Evolutionary conservation across 1,139 yeast species (phyloP).

Genomic region (Eremothecium sinecaudum): DNA sequence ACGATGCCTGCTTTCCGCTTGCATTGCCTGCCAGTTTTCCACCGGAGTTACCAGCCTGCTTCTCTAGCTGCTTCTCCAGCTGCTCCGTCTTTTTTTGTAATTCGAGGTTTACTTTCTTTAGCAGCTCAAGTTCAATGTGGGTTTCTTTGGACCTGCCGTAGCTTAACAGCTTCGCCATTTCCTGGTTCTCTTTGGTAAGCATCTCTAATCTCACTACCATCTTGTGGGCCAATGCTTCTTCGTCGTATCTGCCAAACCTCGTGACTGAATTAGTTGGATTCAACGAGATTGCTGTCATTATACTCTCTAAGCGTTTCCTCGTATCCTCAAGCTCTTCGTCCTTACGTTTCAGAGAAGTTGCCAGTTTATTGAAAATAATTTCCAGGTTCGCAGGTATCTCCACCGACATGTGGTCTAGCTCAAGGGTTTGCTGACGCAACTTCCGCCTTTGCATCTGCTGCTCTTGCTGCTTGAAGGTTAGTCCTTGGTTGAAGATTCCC

Average conservation of each 20-base stretch:
- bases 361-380: slow-evolving; percentile 33
- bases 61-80: slow-evolving; percentile 4
- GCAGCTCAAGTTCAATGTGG: slow-evolving; percentile 56
- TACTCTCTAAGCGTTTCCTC: slow-evolving; percentile 51
- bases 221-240: slow-evolving; percentile 69
- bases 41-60: background rate
- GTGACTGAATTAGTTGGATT: slow-evolving; percentile 38
- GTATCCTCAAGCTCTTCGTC: slow-evolving; percentile 51
- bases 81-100: slow-evolving; percentile 29
- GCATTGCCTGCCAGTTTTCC: too few species aligned
- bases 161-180: slow-evolving; percentile 58
- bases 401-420: slow-evolving; percentile 6
- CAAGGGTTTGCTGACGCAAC: slow-evolving; percentile 1
- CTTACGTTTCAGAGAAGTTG: slow-evolving; percentile 42
- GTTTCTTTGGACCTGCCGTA: slow-evolving; percentile 64
- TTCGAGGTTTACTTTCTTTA: slow-evolving; percentile 44
- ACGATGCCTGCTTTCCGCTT: too few species aligned
- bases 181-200: slow-evolving; percentile 62
- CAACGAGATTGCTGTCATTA: slow-evolving; percentile 46
- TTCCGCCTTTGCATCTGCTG: slow-evolving; percentile 6
- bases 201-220: slow-evolving; percentile 54
- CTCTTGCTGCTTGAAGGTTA: slow-evolving; percentile 15
- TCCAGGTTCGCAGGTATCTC: slow-evolving; percentile 20
- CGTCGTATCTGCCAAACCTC: slow-evolving; percentile 52
- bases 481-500: slow-evolving; percentile 16